phyloP scores from a whole-genome alignment of 2,329 filamentous ascomycete species.

The Teratosphaeria epicoccoides region DNA sequence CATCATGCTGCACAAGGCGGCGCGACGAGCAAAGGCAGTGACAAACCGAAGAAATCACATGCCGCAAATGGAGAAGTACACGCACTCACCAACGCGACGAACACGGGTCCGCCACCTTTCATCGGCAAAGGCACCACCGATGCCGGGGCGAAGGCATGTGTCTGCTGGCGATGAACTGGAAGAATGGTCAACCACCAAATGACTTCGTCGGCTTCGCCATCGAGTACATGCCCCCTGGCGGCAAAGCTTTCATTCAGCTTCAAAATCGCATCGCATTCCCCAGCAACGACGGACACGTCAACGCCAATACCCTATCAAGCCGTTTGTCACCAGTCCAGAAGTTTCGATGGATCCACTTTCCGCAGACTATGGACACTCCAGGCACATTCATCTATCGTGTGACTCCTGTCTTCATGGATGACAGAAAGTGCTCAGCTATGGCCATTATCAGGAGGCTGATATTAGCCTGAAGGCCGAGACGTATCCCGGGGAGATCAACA shows the following conservation, averaged over 20 bases:
- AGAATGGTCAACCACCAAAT: neutral
- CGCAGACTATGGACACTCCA: neutral
- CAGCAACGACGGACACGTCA: neutral
- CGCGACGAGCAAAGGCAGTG: neutral
- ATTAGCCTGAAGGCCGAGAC: neutral
- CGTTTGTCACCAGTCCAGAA: neutral
- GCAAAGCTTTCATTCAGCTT: neutral
- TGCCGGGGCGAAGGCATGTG: neutral
- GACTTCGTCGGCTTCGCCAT: conserved; percentile 1
- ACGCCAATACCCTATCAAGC: neutral
- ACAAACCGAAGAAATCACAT: neutral
- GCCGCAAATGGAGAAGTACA: neutral
- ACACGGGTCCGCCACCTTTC: neutral
- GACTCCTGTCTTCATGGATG: neutral
- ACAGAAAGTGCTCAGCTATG: neutral
- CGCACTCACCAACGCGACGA: neutral
- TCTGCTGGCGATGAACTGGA: conserved; percentile 1
- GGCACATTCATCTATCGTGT: neutral
- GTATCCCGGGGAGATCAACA: neutral
- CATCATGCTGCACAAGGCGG: neutral
- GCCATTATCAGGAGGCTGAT: neutral
- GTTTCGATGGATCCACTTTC: neutral
- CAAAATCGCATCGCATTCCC: neutral
- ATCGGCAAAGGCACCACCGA: neutral
- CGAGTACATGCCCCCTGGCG: neutral